phyloP scores from a whole-genome alignment of 2,329 filamentous ascomycete genomes.

The Arthrinium puccinioides region DNA sequence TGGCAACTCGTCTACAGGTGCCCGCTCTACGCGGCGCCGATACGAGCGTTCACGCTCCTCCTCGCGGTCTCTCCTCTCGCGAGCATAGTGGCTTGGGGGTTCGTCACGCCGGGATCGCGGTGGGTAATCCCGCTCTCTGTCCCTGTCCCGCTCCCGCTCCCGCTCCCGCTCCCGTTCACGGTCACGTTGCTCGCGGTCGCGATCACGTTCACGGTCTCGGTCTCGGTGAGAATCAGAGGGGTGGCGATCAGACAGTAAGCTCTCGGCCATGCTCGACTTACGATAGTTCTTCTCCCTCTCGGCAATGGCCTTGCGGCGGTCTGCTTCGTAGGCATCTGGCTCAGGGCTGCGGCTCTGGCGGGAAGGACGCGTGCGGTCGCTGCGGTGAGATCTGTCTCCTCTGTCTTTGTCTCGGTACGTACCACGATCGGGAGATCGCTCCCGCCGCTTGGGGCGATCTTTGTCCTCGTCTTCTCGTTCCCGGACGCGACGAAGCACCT shows the following conservation, averaged over 20 bases:
- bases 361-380: conserved; percentile 42
- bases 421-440: conserved; percentile 47
- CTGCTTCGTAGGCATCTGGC: conserved; percentile 88
- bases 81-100: too few species aligned
- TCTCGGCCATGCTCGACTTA: conserved; percentile 66
- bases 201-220: conserved; percentile 26
- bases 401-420: conserved; percentile 52
- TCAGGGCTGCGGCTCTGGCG: conserved; percentile 84
- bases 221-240: conserved; percentile 38
- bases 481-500: conserved; percentile 80
- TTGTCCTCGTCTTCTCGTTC: conserved; percentile 87
- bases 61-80: conserved; percentile 80
- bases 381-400: conserved; percentile 58
- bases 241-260: conserved; percentile 47
- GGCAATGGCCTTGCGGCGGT: conserved; percentile 86
- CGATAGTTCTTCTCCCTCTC: conserved; percentile 91
- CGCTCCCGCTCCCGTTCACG: conserved; percentile 31
- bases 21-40: conserved; percentile 61
- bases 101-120: conserved; percentile 53
- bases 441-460: conserved; percentile 51
- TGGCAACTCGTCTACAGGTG: conserved; percentile 79
- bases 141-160: conserved; percentile 25
- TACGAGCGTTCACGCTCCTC: conserved; percentile 86
- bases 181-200: conserved; percentile 33
- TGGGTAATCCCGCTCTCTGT: conserved; percentile 35